Base-by-base conservation (phyloP, 768 basidiomycete species). In the Pilatotrama ljubarskyi region DNA sequence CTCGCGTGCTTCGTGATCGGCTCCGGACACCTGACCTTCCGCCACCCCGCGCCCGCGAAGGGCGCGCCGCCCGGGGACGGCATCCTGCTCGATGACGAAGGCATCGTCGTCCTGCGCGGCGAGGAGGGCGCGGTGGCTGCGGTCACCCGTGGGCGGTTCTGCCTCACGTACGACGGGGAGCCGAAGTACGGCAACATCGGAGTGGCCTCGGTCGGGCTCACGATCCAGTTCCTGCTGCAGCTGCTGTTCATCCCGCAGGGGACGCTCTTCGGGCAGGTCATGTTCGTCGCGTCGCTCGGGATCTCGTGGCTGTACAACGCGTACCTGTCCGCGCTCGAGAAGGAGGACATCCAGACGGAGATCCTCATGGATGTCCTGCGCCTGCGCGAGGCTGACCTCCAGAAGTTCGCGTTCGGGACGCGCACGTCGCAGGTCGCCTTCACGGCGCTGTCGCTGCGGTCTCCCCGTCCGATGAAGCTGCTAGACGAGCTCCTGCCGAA, bases 271-370 rank as follows among this genome's bases (percentile, higher is more conserved):
- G 63, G 63, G 2, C 55, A 61, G 63, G 17, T 64, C 29, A 47
- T 64, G 49, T 64, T 64, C 63, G 55, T 64, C 37, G 44, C 46
- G 50, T 48, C 59, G 38, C 58, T 64, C 32, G 63, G n/a, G 15
- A 41, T 54, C 24, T 56, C 63, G 37, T 64, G 63, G 63, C 26
- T 29, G n/a, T 64, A 60, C 55, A 64, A 64, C 55, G 44, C 59
- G 14, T 64, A 43, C 46, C 55, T 64, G n/a, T 60, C 63, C 14
- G 50, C 59, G 44, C 54, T 64, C 43, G 59, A 60, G 54, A 52
- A 54, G 51, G 59, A 64, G 40, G 54, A 58, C 37, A 50, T 60
- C 40, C 63, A 64, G 51, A 56, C 58, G 32, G 54, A 56, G 36
- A 37, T 60, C 8, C 52, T 63, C 40, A 9, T 58, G 4, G 61